Percentiles rank a stretch among this genome's conserved stretches.
These are phyloP conservation scores for Starmerella gropengiesseri DNA, from an alignment of 805 yeast genomes.

Conservation along the genomic window DNA sequence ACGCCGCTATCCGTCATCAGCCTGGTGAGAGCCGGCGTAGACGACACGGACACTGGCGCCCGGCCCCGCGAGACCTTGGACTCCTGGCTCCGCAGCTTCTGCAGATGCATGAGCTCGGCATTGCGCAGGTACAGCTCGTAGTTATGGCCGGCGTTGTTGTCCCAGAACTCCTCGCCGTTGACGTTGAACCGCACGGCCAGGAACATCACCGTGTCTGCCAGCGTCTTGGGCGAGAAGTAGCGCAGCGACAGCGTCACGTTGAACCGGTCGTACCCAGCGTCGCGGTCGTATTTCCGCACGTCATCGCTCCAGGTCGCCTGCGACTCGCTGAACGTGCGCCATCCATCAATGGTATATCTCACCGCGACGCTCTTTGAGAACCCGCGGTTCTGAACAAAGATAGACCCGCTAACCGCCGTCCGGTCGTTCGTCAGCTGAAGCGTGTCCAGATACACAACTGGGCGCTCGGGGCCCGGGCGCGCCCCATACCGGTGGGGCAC, in stretches of 20 bases:
- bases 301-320: slow-evolving; percentile 53
- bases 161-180: slow-evolving; percentile 55
- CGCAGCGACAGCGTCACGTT: slow-evolving; percentile 43
- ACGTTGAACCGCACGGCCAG: slow-evolving; percentile 51
- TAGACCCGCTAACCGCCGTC: slow-evolving; percentile 52
- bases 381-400: slow-evolving; percentile 66
- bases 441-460: slow-evolving; percentile 53
- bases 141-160: slow-evolving; percentile 53
- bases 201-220: slow-evolving; percentile 30
- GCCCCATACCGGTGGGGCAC: slow-evolving; percentile 19
- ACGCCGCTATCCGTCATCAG: neutral
- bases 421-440: slow-evolving; percentile 49
- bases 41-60: too few relatives aligned
- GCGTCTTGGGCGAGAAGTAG: slow-evolving; percentile 18
- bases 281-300: slow-evolving; percentile 27
- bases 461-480: slow-evolving; percentile 21
- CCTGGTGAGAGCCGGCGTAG: too few relatives aligned
- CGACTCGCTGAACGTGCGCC: slow-evolving; percentile 66
- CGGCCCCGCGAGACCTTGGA: too few relatives aligned
- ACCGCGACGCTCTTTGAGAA: slow-evolving; percentile 58
- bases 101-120: neutral
- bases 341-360: slow-evolving; percentile 64
- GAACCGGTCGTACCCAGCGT: slow-evolving; percentile 48
- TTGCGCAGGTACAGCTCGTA: slow-evolving; percentile 42
- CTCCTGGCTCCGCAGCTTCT: too few relatives aligned